Base-by-base conservation (phyloP, 371 early-diverging fungal species). In the Mortierella sp. region DNA sequence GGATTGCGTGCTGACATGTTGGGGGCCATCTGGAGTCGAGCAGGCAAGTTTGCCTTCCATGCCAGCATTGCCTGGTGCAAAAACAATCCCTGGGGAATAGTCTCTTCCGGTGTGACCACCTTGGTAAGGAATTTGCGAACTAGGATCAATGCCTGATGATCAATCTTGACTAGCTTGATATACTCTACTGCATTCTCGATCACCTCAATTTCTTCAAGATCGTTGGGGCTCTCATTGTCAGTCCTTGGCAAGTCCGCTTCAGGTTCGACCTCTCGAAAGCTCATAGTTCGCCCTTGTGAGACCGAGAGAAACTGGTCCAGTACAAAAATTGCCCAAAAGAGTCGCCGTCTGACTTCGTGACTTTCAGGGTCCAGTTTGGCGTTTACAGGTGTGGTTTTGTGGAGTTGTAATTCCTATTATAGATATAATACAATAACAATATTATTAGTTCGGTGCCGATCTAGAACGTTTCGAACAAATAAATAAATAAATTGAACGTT, bases 401-500 rank as follows among this genome's bases (percentile, higher is more conserved):
- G 75, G 62, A 81, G 55, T 72, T 81, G 81, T 14, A 81, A 69
- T 47, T 81, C 81, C 81, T 81, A 68, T 67, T 60, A n/a, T 73
- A 87, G 86, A 59, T 83, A 86, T 11, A 5, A 1, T 35, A 35
- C 6, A 35, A 35, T 35, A 8, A n/a, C n/a, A n/a, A n/a, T n/a
- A n/a, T n/a, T n/a, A 35, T 35, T 35, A 35, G 51, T 18, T 20
- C 24, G 4, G 39, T 39, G 39, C 39, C 4, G 39, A 39, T 28
- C 30, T 57, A 9, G 20, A 14, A 4, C 5, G 5, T 57, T 57
- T n/a, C n/a, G n/a, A n/a, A n/a, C n/a, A n/a, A n/a, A n/a, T n/a
- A n/a, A n/a, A n/a, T 18, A 6, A 24, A 40, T 85, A 77, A 87
- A 87, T 86, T 52, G 83, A 70, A 1, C 77, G 68, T 85, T 87